phyloP scores from a whole-genome alignment of 139 green algal genomes.

The Desmodesmus armatus region DNA sequence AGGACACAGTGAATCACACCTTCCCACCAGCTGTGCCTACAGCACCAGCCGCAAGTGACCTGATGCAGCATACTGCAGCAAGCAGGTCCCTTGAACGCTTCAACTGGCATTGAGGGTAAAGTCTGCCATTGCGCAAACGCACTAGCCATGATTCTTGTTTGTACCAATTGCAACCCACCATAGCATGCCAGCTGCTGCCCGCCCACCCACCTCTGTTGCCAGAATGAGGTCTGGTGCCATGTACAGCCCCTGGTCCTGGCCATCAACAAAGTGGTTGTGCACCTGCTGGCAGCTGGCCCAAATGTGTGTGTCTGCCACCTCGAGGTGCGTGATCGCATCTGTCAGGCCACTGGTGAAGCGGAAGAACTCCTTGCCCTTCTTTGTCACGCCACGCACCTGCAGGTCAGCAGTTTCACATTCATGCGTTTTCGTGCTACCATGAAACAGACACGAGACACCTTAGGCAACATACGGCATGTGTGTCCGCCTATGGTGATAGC shows the following conservation, averaged over 20 bases:
- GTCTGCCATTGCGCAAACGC: too few relatives aligned
- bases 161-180: too few relatives aligned
- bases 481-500: too few relatives aligned
- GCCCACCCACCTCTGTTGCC: conserved; percentile 60
- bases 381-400: conserved; percentile 77
- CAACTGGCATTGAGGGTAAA: too few relatives aligned
- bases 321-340: conserved; percentile 21
- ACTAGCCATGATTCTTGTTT: too few relatives aligned
- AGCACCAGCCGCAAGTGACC: too few relatives aligned
- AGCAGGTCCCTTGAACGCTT: background rate
- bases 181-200: background rate
- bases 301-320: conserved; percentile 48
- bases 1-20: background rate
- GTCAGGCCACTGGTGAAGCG: conserved; percentile 66
- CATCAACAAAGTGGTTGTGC: conserved; percentile 95
- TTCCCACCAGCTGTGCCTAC: background rate
- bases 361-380: conserved; percentile 86
- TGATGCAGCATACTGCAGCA: background rate
- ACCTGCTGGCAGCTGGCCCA: conserved; percentile 66
- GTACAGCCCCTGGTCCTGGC: conserved; percentile 95
- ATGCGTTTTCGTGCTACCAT: too few relatives aligned
- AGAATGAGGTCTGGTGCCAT: conserved; percentile 79
- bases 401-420: conserved; percentile 31
- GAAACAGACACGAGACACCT: too few relatives aligned
- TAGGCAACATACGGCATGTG: too few relatives aligned